Conservation (phyloP, 2,329 filamentous ascomycete species). For the Alternaria postmessia region DNA sequence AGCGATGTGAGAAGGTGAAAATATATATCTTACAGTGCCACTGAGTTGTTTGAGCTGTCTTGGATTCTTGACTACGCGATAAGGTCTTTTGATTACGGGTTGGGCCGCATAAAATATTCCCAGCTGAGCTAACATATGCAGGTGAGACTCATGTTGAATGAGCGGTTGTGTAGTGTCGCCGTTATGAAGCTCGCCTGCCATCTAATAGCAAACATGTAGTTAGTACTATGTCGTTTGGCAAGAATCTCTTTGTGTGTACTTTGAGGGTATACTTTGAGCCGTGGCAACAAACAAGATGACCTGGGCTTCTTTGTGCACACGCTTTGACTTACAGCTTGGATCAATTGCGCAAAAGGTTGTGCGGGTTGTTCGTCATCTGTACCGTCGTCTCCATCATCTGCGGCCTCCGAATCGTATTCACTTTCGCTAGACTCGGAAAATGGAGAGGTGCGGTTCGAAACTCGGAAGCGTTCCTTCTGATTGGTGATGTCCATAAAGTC, state of each 20-base stretch:
- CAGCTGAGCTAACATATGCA: not conserved
- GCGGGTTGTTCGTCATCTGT: not conserved
- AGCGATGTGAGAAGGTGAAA: not conserved
- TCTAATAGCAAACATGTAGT: not conserved
- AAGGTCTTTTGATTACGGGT: not conserved
- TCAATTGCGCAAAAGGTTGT: not conserved
- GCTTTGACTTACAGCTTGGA: slow-evolving; percentile 2
- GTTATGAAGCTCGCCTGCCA: not conserved
- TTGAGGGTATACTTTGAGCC: not conserved
- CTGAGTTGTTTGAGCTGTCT: not conserved
- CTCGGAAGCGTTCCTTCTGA: slow-evolving; percentile 16
- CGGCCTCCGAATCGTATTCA: not conserved
- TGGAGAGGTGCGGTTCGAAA: not conserved
- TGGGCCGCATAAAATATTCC: not conserved
- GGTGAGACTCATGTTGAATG: not conserved
- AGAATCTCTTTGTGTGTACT: not conserved
- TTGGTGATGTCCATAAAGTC: slow-evolving; percentile 21
- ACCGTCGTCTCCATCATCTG: not conserved
- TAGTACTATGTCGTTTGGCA: not conserved
- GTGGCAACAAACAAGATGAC: not conserved
- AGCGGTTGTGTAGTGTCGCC: not conserved
- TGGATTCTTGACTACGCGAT: not conserved
- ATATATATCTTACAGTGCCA: not conserved
- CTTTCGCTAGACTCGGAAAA: not conserved
- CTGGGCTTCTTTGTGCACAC: not conserved